Evolutionary conservation across 768 basidiomycete genomes (phyloP).

Genomic region (Lactifluus hygrophoroides): DNA sequence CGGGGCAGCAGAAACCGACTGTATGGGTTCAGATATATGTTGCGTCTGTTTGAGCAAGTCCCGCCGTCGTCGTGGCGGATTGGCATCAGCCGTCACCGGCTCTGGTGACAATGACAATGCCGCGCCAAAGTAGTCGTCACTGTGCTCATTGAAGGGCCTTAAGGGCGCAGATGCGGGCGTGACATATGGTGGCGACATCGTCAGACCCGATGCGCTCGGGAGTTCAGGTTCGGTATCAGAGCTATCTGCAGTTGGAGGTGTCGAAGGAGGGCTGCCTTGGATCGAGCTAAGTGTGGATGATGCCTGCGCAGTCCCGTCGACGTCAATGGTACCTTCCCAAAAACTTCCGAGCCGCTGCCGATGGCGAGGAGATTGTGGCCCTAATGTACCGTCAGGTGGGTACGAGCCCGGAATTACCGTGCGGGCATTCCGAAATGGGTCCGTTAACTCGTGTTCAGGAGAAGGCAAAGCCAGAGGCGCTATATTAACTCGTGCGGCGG

Average conservation of each 20-base stretch:
- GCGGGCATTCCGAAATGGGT: slow-evolving; percentile 76
- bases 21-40: slow-evolving; percentile 25
- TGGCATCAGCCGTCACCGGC: neutral
- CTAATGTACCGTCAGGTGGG: slow-evolving; percentile 30
- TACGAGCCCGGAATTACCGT: slow-evolving; percentile 59
- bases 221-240: neutral
- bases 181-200: slow-evolving; percentile 20
- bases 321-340: slow-evolving; percentile 70
- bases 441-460: slow-evolving; percentile 85
- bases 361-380: slow-evolving; percentile 42
- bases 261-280: slow-evolving; percentile 25
- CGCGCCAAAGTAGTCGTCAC: slow-evolving; percentile 28
- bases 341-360: slow-evolving; percentile 57
- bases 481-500: slow-evolving; percentile 74
- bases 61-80: slow-evolving; percentile 18
- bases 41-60: neutral
- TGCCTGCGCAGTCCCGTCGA: slow-evolving; percentile 31
- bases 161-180: slow-evolving; percentile 25
- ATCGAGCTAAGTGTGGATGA: slow-evolving; percentile 23
- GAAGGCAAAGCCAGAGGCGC: slow-evolving; percentile 83
- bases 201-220: slow-evolving; percentile 5
- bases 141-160: slow-evolving; percentile 13
- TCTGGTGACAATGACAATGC: slow-evolving; percentile 4
- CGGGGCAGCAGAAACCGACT: slow-evolving; percentile 40
- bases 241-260: slow-evolving; percentile 3